These are phyloP conservation scores for Metschnikowia bowlesiae DNA, from an alignment of 805 yeast species.

Conservation along the genomic window DNA sequence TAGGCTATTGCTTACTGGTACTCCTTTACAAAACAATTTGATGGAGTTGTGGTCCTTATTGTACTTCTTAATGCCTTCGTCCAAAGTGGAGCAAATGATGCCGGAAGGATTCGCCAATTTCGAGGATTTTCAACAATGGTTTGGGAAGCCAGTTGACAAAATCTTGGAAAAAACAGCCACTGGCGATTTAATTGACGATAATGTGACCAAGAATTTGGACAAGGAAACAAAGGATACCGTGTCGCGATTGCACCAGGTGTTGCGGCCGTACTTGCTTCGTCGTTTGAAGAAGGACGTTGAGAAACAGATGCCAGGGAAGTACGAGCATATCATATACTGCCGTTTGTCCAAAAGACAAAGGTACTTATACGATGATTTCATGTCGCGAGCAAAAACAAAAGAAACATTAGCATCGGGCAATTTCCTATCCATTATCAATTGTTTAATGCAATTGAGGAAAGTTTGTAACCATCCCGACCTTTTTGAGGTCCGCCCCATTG, in stretches of 20 bases:
- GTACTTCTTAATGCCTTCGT: constrained; percentile 93
- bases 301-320: constrained; percentile 97
- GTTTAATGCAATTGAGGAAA: constrained; percentile 95
- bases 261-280: constrained; percentile 87
- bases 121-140: constrained; percentile 97
- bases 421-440: constrained; percentile 89
- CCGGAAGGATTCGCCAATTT: constrained; percentile 95
- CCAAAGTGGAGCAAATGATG: constrained; percentile 66
- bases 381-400: constrained; percentile 93
- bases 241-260: constrained; percentile 82
- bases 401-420: constrained; percentile 94
- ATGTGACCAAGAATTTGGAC: constrained; percentile 45
- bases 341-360: constrained; percentile 89
- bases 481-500: constrained; percentile 92
- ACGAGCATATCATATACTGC: constrained; percentile 92
- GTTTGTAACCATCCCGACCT: constrained; percentile 96
- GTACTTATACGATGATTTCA: constrained; percentile 88
- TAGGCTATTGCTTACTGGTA: constrained; percentile 86
- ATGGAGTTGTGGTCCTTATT: constrained; percentile 95
- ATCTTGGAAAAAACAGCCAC: constrained; percentile 63
- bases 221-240: constrained; percentile 83
- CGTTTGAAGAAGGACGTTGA: constrained; percentile 95
- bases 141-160: constrained; percentile 94
- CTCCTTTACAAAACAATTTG: constrained; percentile 92
- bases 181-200: constrained; percentile 48